Base-by-base conservation (phyloP, 1,139 yeast genomes). In the Suhomyces taliae region DNA sequence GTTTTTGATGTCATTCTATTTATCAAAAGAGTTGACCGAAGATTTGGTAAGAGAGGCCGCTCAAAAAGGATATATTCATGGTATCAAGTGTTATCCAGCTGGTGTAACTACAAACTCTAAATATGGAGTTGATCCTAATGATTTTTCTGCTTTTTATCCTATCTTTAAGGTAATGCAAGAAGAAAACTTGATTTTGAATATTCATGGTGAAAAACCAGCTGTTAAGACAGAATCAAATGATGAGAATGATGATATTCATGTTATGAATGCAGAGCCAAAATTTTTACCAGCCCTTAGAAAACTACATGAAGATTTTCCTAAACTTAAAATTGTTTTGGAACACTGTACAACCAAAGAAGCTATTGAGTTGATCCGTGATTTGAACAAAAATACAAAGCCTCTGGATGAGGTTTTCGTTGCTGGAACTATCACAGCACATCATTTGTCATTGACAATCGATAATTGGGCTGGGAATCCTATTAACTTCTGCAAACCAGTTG, bases 381-480 rank as follows among this genome's bases (percentile, higher is more conserved):
- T 95, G 57, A 91, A 95, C 55, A 70, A 74, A 12, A 76, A 76
- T 24, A 68, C 76, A 41, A 62, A 64, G 19, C 66, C 71, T 44
- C 66, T 74, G 51, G 72, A 74, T 55, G 66, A 63, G 19, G 71
- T 81, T 34, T 79, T 62, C 36, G 97, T 93, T 3, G 91, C 93
- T 24, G 99, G 96, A 1, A 84, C 97, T 3, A 88, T 93, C 53
- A 93, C 99, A 9, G 98, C 97, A 5, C 99, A 93, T 64, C 99
- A 93, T 64, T 75, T 93, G 52, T 87, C 79, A 48, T 73, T 93
- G 48, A 91, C 96, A 4, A 83, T 95, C 45, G 98, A 95, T 65
- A 84, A 83, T 54, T 95, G 98, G 97, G 97, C 97, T 6, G 98
- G 98, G 4, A 87, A 90, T 62, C 91, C 98, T 36, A 81, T 90